Evolutionary conservation across 306 rosid species (phyloP).

Genomic region (Bauhinia variegata): DNA sequence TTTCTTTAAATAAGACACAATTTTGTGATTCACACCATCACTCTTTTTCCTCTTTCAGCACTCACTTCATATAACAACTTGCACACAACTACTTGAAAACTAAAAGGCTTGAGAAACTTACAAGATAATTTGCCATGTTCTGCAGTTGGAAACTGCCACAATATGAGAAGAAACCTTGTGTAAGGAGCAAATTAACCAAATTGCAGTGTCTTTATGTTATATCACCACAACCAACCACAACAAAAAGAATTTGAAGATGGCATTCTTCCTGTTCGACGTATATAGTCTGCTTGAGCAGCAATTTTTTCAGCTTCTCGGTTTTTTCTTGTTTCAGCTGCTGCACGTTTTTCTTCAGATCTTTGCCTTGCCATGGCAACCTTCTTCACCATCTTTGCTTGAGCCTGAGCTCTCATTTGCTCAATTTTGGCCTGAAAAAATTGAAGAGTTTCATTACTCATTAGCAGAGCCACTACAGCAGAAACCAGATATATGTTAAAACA

Average conservation of each 20-base stretch:
- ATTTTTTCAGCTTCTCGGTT: conserved; percentile 72
- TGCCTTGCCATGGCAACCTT: conserved; percentile 85
- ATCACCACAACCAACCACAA: conserved; percentile 69
- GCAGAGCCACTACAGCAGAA: not conserved
- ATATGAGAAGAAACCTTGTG: conserved; percentile 24
- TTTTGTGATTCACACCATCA: conserved; percentile 26
- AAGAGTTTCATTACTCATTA: conserved; percentile 18
- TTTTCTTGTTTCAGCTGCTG: conserved; percentile 71
- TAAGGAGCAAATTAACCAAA: conserved; percentile 10
- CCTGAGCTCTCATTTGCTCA: conserved; percentile 83
- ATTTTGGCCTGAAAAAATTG: conserved; percentile 67
- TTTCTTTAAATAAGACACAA: not conserved
- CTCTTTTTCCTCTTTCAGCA: conserved; percentile 26
- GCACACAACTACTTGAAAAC: conserved; percentile 32
- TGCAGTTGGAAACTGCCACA: not conserved
- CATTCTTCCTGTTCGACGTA: conserved; percentile 77
- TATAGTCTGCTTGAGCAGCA: conserved; percentile 71
- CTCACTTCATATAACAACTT: conserved; percentile 34
- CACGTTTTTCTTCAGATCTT: conserved; percentile 79
- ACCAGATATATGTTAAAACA: conserved; percentile 3
- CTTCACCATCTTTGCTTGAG: conserved; percentile 79
- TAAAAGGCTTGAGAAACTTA: conserved; percentile 36
- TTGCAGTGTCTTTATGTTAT: conserved; percentile 8
- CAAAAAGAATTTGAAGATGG: conserved; percentile 66
- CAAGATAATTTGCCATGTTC: conserved; percentile 10